Evolutionary conservation across 805 yeast genomes (phyloP).

Genomic region (Kodamaea hsintzibuensis): DNA sequence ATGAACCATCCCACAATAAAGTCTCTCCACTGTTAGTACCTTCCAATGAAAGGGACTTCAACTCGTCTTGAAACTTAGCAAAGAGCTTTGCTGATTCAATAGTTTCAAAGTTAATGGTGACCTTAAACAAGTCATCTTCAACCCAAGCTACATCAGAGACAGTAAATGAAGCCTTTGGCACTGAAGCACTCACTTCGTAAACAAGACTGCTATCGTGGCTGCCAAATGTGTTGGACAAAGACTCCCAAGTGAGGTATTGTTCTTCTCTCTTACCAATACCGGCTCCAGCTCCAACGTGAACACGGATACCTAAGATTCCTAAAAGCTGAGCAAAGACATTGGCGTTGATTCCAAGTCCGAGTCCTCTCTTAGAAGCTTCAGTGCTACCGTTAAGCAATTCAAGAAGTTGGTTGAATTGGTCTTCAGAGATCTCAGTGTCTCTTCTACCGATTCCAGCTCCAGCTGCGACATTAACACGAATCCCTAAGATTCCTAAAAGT

Average conservation of each 20-base stretch:
- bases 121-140: conserved; percentile 20
- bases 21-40: conserved; percentile 12
- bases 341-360: conserved; percentile 3
- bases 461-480: neutral
- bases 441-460: conserved; percentile 8
- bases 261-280: neutral
- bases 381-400: conserved; percentile 6
- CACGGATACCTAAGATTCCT: conserved; percentile 4
- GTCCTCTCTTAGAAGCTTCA: conserved; percentile 8
- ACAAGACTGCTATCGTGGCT: conserved; percentile 12
- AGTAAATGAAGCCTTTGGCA: conserved; percentile 18
- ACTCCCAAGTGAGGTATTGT: conserved; percentile 8
- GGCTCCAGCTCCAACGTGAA: conserved; percentile 1
- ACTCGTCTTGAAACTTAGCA: conserved; percentile 13
- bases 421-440: neutral
- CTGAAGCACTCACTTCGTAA: conserved; percentile 4
- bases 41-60: conserved; percentile 12
- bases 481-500: conserved; percentile 4
- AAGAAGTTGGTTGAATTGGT: conserved; percentile 2
- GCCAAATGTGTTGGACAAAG: conserved; percentile 6
- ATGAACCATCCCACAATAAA: conserved; percentile 10
- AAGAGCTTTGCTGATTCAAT: conserved; percentile 14
- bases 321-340: conserved; percentile 6
- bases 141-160: conserved; percentile 20
- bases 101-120: conserved; percentile 21